A percentile compares a stretch with the other conserved stretches of the same genome.
These are phyloP conservation scores for Linderina pennispora DNA, from an alignment of 192 early-diverging fungal genomes.

Conservation along the genomic window DNA sequence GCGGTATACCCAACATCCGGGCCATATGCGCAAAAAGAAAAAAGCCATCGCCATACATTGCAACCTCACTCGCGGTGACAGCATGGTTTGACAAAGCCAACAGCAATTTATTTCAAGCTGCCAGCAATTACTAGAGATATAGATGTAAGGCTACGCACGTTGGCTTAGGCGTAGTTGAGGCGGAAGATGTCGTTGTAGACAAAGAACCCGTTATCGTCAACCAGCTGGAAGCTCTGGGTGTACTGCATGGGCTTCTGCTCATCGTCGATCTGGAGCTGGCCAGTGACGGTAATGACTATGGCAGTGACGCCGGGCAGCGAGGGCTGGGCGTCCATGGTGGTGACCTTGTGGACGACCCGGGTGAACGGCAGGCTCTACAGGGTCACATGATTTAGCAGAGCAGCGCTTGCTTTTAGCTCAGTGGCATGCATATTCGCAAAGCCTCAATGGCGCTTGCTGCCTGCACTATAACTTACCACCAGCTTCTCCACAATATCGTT, in stretches of 20 bases:
- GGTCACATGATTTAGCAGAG: background rate
- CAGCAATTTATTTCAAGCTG: no score
- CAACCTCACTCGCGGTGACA: no score
- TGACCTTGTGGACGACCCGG: slow-evolving; percentile 63
- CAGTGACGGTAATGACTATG: slow-evolving; percentile 79
- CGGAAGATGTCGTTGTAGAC: slow-evolving; percentile 87
- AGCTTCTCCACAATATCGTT: slow-evolving; percentile 72
- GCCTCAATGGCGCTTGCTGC: no score
- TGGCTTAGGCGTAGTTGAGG: slow-evolving; percentile 60
- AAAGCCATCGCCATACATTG: background rate
- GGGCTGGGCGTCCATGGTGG: slow-evolving; percentile 80
- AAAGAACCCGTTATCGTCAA: slow-evolving; percentile 68
- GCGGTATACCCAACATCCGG: no score
- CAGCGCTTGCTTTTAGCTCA: background rate
- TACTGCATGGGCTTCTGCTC: slow-evolving; percentile 78
- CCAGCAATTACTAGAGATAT: no score
- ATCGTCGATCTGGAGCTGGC: slow-evolving; percentile 81
- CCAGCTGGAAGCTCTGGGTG: slow-evolving; percentile 82
- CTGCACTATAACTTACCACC: slow-evolving; percentile 49
- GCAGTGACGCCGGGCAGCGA: slow-evolving; percentile 51
- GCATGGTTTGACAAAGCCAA: no score
- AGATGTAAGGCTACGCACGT: no score
- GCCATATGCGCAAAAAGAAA: no score
- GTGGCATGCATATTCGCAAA: no score
- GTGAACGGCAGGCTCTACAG: slow-evolving; percentile 65